Base-by-base conservation (phyloP, 768 basidiomycete genomes). In the Suillus tomentosus region DNA sequence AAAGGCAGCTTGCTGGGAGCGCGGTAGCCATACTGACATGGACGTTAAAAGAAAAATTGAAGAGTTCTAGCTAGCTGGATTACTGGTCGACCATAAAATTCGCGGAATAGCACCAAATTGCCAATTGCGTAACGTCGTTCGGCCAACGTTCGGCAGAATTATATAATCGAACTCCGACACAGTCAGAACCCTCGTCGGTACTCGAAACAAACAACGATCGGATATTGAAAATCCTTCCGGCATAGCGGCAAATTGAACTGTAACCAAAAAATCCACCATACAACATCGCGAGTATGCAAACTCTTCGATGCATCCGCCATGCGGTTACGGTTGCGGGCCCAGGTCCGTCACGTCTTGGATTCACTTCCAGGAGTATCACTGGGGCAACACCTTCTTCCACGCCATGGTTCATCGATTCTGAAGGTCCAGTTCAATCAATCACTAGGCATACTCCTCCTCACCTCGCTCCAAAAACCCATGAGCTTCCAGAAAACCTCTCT, bases 11-110 rank as follows among this genome's bases (percentile, higher is more conserved):
- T 79, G 78, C 36, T 82, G 73, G 14, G 82, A 74, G 66, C 88
- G 86, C 62, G 89, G 89, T 45, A 92, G 80, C 88, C 89, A 91
- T 85, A 92, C 54, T 76, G 89, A 91, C 91, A 92, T 92, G 71
- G 64, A 50, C 3, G 55, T 50, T 22, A 27, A 19, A 48, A 47
- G 53, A 36, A 58, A 45, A 55, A 31, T 50, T 43, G 6, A 42
- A 40, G 24, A 60, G 22, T 53, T 56, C 27, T 53, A 34, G 53
- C 39, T 53, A 14, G 39, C 39, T 66, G 9, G 42, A 37, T 43
- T 45, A 61, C 8, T 65, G 45, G 24, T 59, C 39, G 24, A 67
- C 63, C 66, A 66, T 66, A 57, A 47, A 66, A 56, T 65, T 62
- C 37, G 5, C 22, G 24, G 40, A 42, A 61, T 34, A 2, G 6